phyloP scores from a whole-genome alignment of 345 rosid species.

The Kernera saxatilis region DNA sequence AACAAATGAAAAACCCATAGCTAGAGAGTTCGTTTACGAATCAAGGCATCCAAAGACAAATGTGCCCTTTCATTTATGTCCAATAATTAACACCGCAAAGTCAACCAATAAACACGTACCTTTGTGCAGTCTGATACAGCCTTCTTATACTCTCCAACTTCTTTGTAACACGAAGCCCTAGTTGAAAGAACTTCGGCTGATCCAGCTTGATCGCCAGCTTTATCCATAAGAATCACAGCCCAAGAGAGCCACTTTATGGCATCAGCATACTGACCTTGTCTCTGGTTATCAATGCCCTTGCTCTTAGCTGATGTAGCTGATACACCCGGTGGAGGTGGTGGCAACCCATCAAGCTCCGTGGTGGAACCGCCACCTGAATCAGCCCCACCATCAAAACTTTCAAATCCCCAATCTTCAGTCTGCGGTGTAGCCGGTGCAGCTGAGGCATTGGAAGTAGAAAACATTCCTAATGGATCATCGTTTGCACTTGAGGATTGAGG shows the following conservation, averaged over 20 bases:
- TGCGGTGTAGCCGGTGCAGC: slow-evolving; percentile 37
- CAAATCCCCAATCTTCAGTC: slow-evolving; percentile 81
- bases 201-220: slow-evolving; percentile 51
- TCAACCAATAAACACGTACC: slow-evolving; percentile 38
- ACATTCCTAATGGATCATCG: slow-evolving; percentile 57
- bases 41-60: neutral
- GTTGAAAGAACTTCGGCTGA: slow-evolving; percentile 59
- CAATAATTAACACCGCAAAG: neutral
- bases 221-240: slow-evolving; percentile 87
- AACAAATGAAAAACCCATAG: neutral
- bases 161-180: slow-evolving; percentile 98
- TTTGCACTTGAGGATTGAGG: slow-evolving; percentile 37
- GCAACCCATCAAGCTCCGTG: slow-evolving; percentile 94
- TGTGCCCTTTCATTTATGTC: neutral
- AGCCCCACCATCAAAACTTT: slow-evolving; percentile 59
- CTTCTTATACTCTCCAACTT: slow-evolving; percentile 98
- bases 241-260: slow-evolving; percentile 99
- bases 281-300: slow-evolving; percentile 83
- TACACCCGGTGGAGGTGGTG: slow-evolving; percentile 90
- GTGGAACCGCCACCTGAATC: slow-evolving; percentile 48
- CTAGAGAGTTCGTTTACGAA: neutral
- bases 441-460: slow-evolving; percentile 42
- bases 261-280: slow-evolving; percentile 92
- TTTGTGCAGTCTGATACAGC: slow-evolving; percentile 93
- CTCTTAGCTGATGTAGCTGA: slow-evolving; percentile 70